Base-by-base conservation (phyloP, 1,284 basidiomycete genomes). In the Grifola frondosa region DNA sequence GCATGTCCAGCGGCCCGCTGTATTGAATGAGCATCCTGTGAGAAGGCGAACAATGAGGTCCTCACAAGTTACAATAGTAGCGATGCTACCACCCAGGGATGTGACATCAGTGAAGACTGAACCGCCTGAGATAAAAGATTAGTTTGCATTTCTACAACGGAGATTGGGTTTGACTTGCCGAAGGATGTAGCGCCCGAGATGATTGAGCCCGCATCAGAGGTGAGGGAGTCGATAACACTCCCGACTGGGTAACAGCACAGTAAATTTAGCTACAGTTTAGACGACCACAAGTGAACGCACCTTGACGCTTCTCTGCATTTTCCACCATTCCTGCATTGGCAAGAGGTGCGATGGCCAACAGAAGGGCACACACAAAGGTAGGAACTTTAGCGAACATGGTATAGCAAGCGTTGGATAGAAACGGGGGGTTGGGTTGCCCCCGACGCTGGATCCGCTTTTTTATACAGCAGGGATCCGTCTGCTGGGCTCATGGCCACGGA, bases 11-110 rank as follows among this genome's bases (percentile, higher is more conserved):
- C n/a, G 65, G 36, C 70, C 53, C 17, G 80, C 81, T 83, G 51
- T 24, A 37, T 40, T 47, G 15, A 28, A 25, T 30, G 19, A 30
- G 20, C 15, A 19, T 15, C 21, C n/a, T 16, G 20, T 31, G 13
- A 24, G 35, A 32, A 4, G 13, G 25, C 32, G 8, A 37, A 20
- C 31, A 28, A 5, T 19, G 22, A 26, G 11, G 22, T 30, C 65
- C 77, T 42, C 42, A 79, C 81, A 78, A 13, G 77, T 80, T 5
- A 81, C 69, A 8, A 65, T 65, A 30, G 71, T 64, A 34, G 70
- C 65, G 21, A 79, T 44, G 6, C 56, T 52, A 7, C 34, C 47
- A 5, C 37, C 56, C n/a, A 38, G 33, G 4, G 60, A 60, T 1
- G 63, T 64, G 2, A 49, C 59, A 26, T 54, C 59, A 26, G 40